A percentile compares a stretch with the other conserved stretches of the same genome.
Conservation (phyloP, 1,284 basidiomycete species). For the Melampsora larici-populina region DNA sequence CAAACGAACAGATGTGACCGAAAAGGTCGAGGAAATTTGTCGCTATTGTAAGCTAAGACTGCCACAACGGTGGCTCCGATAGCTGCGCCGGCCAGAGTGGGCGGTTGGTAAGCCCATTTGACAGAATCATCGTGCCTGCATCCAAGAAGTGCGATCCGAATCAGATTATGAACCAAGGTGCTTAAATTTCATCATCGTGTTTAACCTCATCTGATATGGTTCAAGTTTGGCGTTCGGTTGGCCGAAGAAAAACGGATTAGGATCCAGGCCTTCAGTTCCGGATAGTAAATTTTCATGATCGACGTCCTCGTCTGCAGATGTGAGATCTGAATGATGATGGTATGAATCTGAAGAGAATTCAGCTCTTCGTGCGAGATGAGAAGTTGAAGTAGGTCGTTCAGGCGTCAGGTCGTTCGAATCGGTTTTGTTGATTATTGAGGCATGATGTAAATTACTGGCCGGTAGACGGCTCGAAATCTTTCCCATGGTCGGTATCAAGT, state of each 20-base stretch:
- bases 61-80: conserved; percentile 28
- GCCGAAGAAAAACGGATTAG: conserved; percentile 40
- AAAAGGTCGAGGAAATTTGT: conserved; percentile 38
- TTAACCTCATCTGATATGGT: conserved; percentile 42
- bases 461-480: background rate
- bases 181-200: background rate
- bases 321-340: background rate
- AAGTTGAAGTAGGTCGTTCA: background rate
- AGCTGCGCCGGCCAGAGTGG: conserved; percentile 27
- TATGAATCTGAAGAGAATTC: background rate
- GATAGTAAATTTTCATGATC: background rate
- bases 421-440: background rate
- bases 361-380: background rate
- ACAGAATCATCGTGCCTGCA: conserved; percentile 43
- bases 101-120: conserved; percentile 40
- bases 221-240: conserved; percentile 40
- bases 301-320: background rate
- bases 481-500: background rate
- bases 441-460: background rate
- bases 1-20: conserved; percentile 38
- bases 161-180: background rate
- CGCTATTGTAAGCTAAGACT: conserved; percentile 32
- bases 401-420: background rate
- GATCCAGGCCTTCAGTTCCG: background rate
- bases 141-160: background rate